Conservation (phyloP, 1,284 basidiomycete species). For the Malassezia obtusa region DNA sequence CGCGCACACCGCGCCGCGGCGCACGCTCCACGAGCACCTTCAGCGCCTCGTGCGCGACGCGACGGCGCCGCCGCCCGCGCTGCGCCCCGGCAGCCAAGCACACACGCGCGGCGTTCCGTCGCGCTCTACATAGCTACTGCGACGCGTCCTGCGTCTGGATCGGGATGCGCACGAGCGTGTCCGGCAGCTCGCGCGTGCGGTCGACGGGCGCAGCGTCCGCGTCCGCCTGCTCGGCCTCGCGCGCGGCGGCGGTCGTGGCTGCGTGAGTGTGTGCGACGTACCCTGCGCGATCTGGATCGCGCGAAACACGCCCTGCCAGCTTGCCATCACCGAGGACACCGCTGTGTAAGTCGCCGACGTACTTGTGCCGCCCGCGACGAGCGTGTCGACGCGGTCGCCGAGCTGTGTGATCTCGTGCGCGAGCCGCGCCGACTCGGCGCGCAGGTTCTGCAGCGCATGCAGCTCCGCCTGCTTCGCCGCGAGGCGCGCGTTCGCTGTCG, state of each 20-base stretch:
- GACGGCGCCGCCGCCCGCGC: background rate
- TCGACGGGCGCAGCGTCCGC: background rate
- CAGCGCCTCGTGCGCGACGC: background rate
- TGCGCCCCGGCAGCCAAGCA: background rate
- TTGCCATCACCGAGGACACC: slow-evolving; percentile 38
- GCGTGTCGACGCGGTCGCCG: slow-evolving; percentile 33
- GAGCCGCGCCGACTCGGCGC: slow-evolving; percentile 35
- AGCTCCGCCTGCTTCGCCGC: slow-evolving; percentile 40
- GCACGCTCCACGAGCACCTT: background rate
- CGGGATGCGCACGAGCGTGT: slow-evolving; percentile 16
- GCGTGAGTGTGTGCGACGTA: slow-evolving; percentile 13
- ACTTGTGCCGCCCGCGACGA: slow-evolving; percentile 38
- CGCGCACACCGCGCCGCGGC: background rate
- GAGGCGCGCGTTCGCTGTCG: slow-evolving; percentile 14
- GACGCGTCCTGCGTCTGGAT: background rate
- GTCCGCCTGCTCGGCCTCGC: background rate
- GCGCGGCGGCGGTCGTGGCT: background rate
- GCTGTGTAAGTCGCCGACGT: slow-evolving; percentile 22
- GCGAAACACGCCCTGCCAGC: slow-evolving; percentile 44
- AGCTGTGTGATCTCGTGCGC: slow-evolving; percentile 34
- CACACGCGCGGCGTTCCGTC: background rate
- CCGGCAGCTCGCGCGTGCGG: slow-evolving; percentile 1
- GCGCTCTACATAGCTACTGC: background rate
- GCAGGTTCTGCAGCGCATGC: slow-evolving; percentile 34
- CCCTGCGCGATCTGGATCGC: slow-evolving; percentile 42